Evolutionary conservation across 441 rosid genomes (phyloP).

Genomic region (Lepidium campestre): DNA sequence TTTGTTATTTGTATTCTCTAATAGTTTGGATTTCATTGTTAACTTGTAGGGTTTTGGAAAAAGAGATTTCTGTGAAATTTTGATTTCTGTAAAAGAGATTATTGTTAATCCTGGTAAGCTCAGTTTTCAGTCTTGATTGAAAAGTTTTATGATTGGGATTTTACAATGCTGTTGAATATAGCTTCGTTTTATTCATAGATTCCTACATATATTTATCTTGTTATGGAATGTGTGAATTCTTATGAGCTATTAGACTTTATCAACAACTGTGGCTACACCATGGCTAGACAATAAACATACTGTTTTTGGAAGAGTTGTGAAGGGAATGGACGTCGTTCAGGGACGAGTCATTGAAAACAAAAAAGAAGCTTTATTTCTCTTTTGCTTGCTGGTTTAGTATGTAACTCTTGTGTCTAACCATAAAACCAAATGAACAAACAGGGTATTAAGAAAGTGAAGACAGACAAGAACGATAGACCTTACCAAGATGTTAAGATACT

Average conservation of each 20-base stretch:
- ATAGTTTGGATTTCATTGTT: too few species aligned
- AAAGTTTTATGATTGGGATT: too few species aligned
- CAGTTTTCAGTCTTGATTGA: too few species aligned
- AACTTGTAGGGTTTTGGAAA: too few species aligned
- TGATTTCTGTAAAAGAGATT: too few species aligned
- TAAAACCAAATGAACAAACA: slow-evolving; percentile 20
- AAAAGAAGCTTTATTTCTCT: neutral
- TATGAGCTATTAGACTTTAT: slow-evolving; percentile 52
- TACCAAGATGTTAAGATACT: slow-evolving; percentile 89
- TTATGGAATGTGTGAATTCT: too few species aligned
- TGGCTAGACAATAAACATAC: slow-evolving; percentile 98
- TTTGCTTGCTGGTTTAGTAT: neutral
- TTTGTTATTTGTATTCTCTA: too few species aligned
- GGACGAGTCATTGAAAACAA: slow-evolving; percentile 28
- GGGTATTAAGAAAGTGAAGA: slow-evolving; percentile 96
- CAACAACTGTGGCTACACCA: slow-evolving; percentile 93
- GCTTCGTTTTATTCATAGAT: too few species aligned
- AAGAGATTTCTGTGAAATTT: too few species aligned
- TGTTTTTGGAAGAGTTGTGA: slow-evolving; percentile 84
- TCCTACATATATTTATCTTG: too few species aligned
- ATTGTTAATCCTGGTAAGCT: too few species aligned
- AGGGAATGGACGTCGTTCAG: slow-evolving; percentile 98
- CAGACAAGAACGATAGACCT: slow-evolving; percentile 81
- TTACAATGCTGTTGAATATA: too few species aligned
- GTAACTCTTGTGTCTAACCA: neutral